phyloP scores from a whole-genome alignment of 2,329 filamentous ascomycete genomes.

The Colletotrichum somersetense region DNA sequence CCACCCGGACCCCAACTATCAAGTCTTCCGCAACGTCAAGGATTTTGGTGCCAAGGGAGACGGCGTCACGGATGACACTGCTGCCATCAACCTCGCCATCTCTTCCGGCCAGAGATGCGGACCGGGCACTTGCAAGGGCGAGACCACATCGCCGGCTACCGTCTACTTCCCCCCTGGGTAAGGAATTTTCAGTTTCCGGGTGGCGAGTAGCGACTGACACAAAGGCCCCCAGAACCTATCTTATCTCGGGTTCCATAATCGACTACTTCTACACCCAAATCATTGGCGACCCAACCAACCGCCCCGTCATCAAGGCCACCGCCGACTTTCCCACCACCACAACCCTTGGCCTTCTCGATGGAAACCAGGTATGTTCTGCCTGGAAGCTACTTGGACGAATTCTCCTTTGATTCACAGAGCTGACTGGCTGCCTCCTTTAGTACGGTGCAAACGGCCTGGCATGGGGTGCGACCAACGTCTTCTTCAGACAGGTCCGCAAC shows the following conservation, averaged over 20 bases:
- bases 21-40: conserved; percentile 63
- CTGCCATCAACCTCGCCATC: conserved; percentile 53
- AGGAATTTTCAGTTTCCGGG: not conserved
- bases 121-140: conserved; percentile 49
- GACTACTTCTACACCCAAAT: conserved; percentile 86
- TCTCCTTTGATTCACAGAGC: not conserved
- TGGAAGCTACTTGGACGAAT: not conserved
- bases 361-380: conserved; percentile 47
- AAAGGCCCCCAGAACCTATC: conserved; percentile 65
- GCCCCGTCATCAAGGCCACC: conserved; percentile 68
- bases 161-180: conserved; percentile 56
- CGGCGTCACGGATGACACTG: conserved; percentile 53
- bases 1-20: conserved; percentile 57
- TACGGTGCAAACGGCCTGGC: conserved; percentile 58
- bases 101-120: conserved; percentile 57
- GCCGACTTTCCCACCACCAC: conserved; percentile 56
- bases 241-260: conserved; percentile 77
- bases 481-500: conserved; percentile 70
- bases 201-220: not conserved
- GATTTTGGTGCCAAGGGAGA: conserved; percentile 57
- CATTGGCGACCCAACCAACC: conserved; percentile 74
- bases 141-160: conserved; percentile 55
- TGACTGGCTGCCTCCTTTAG: not conserved
- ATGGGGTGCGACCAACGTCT: conserved; percentile 69
- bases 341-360: conserved; percentile 61